These are phyloP conservation scores for Apiotrichum akiyoshidainum DNA, from an alignment of 1,284 basidiomycete species.

Conservation along the genomic window DNA sequence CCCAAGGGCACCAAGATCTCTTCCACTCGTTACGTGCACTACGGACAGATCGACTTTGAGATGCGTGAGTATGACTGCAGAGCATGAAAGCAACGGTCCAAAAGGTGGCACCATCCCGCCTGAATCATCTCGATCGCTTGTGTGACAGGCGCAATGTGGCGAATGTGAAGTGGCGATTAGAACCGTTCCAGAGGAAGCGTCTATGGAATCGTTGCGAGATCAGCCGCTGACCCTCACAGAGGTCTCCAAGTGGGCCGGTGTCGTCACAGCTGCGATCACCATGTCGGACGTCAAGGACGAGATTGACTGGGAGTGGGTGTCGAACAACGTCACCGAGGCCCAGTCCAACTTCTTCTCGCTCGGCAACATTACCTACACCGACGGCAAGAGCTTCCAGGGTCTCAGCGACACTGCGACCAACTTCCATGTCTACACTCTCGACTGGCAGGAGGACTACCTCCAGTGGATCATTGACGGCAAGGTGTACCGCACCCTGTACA, in stretches of 20 bases:
- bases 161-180: too few relatives aligned
- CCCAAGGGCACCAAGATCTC: conserved; percentile 64
- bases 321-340: conserved; percentile 57
- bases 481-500: conserved; percentile 64
- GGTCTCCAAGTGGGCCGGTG: conserved; percentile 60
- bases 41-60: conserved; percentile 69
- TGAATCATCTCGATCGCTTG: too few relatives aligned
- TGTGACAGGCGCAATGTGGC: too few relatives aligned
- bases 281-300: conserved; percentile 80
- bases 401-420: conserved; percentile 63
- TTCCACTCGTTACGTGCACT: conserved; percentile 74
- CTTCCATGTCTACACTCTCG: conserved; percentile 75
- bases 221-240: conserved; percentile 23
- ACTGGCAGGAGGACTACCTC: conserved; percentile 69
- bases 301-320: conserved; percentile 70
- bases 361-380: conserved; percentile 58
- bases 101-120: too few relatives aligned
- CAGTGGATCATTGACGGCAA: conserved; percentile 68
- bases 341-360: conserved; percentile 70
- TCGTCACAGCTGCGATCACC: conserved; percentile 77
- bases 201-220: too few relatives aligned
- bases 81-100: neutral
- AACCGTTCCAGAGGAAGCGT: too few relatives aligned
- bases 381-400: conserved; percentile 50
- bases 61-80: conserved; percentile 50